Evolutionary conservation across 1,284 basidiomycete species (phyloP).

Genomic region (Rhodotorula sp.): DNA sequence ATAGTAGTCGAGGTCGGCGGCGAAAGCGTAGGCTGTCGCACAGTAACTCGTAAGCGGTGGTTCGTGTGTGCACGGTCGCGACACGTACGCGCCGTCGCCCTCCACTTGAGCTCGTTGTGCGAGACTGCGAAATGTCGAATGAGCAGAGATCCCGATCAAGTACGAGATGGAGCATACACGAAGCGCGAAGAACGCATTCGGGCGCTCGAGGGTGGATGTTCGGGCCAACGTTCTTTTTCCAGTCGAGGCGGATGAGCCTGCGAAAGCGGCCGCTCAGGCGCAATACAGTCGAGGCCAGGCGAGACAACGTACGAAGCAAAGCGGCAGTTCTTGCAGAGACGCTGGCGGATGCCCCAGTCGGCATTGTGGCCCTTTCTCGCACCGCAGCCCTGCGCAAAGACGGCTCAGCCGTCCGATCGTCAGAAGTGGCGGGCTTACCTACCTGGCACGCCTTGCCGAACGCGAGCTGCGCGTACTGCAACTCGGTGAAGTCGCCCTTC

Average conservation of each 20-base stretch:
- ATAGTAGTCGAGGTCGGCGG: neutral
- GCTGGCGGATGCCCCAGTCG: neutral
- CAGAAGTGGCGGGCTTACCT: no score
- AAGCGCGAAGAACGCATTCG: neutral
- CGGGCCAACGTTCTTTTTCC: neutral
- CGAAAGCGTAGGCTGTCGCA: neutral
- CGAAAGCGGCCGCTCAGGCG: no score
- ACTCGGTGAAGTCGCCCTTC: neutral
- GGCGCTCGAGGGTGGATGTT: neutral
- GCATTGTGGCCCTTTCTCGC: neutral
- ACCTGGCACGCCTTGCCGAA: no score
- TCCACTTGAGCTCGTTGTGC: neutral
- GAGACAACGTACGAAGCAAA: neutral
- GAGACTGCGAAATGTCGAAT: neutral
- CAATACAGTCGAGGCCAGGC: accelerated
- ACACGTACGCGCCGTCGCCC: neutral
- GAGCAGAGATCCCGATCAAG: no score
- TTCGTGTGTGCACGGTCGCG: no score
- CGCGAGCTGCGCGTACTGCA: no score
- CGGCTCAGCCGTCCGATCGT: no score
- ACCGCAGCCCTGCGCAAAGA: neutral
- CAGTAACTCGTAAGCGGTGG: neutral
- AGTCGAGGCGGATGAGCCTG: neutral
- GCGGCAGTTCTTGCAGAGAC: neutral
- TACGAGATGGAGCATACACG: neutral